A percentile compares a stretch with the other conserved stretches of the same genome.
These are phyloP conservation scores for Dendrostoma leiphaemia DNA, from an alignment of 2,329 filamentous ascomycete species.

Conservation along the genomic window DNA sequence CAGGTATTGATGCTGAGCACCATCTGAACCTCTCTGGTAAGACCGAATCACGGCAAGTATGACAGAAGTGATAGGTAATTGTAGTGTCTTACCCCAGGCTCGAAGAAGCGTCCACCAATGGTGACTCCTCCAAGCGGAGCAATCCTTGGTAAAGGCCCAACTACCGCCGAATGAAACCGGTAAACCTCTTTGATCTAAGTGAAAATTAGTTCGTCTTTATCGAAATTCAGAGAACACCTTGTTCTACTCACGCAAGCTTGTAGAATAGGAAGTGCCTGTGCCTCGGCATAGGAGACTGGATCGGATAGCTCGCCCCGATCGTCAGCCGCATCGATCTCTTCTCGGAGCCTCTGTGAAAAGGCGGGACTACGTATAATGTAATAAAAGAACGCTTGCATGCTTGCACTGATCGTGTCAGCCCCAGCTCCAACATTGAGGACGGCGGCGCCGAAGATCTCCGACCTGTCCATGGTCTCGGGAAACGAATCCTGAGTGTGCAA, in stretches of 20 bases:
- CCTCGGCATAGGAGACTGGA: neutral
- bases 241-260: neutral
- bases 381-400: neutral
- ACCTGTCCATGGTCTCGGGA: neutral
- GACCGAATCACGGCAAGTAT: too few relatives aligned
- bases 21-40: too few relatives aligned
- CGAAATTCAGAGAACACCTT: neutral
- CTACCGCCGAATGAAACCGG: neutral
- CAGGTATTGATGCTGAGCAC: neutral
- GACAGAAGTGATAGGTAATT: too few relatives aligned
- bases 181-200: neutral
- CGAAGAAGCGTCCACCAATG: neutral
- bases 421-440: neutral
- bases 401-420: neutral
- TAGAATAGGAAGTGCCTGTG: neutral
- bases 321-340: neutral
- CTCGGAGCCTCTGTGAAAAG: neutral
- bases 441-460: neutral
- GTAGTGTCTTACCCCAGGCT: neutral
- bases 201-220: neutral
- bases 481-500: neutral
- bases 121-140: neutral
- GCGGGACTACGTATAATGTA: neutral
- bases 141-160: neutral
- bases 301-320: neutral